phyloP scores from a whole-genome alignment of 2,329 filamentous ascomycete species.

The Fusarium keratoplasticum region DNA sequence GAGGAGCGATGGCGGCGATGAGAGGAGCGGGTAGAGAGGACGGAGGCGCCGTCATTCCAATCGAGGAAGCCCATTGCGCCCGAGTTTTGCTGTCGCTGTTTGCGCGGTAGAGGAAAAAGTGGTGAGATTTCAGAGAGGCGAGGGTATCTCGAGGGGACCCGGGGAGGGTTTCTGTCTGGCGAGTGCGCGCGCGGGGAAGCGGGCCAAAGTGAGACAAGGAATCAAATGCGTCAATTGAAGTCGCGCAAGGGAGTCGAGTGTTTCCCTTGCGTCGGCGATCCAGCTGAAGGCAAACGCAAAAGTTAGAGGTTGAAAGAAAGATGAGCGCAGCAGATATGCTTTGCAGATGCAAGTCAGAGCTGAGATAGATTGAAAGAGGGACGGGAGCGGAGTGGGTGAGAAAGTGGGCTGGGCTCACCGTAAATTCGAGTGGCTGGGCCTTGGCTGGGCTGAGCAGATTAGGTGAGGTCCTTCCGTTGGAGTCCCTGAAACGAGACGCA shows the following conservation, averaged over 20 bases:
- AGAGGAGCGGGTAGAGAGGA: conserved; percentile 46
- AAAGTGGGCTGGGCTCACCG: conserved; percentile 35
- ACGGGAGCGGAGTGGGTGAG: not conserved
- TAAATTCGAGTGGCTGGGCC: conserved; percentile 49
- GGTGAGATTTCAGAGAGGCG: not conserved
- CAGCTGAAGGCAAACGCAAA: not conserved
- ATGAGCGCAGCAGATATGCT: not conserved
- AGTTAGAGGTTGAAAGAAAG: not conserved
- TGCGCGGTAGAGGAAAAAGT: not conserved
- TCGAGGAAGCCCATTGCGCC: conserved; percentile 50
- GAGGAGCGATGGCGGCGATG: conserved; percentile 45
- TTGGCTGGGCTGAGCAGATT: conserved; percentile 43
- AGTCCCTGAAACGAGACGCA: conserved; percentile 4
- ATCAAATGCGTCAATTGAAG: not conserved
- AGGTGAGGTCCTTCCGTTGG: not conserved
- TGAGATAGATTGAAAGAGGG: not conserved
- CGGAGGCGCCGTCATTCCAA: conserved; percentile 47
- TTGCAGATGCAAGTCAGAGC: conserved; percentile 38
- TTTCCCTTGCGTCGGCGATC: not conserved
- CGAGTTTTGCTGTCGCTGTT: not conserved
- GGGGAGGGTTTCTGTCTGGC: not conserved
- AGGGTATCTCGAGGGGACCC: not conserved
- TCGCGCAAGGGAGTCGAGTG: not conserved
- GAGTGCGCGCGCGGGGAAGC: not conserved
- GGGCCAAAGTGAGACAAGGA: not conserved